Conservation (phyloP, 2,329 filamentous ascomycete genomes). For the Beauveria brongniartii region DNA sequence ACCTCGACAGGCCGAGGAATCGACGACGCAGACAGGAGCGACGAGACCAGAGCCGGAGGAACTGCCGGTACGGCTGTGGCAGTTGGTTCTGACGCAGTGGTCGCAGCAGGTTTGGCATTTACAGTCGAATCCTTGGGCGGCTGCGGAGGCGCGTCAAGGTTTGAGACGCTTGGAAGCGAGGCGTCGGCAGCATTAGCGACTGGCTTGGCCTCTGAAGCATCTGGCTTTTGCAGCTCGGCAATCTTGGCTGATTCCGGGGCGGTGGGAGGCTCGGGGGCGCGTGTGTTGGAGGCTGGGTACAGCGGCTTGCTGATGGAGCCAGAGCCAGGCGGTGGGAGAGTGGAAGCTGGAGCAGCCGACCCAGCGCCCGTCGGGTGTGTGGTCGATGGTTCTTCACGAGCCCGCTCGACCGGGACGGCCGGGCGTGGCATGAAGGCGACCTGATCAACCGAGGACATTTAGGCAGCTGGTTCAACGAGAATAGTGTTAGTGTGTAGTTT, state of each 20-base stretch:
- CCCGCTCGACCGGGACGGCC: background rate
- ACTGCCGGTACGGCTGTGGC: background rate
- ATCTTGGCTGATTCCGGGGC: background rate
- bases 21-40: background rate
- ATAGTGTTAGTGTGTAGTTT: background rate
- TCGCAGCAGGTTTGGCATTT: background rate
- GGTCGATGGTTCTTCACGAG: background rate
- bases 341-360: background rate
- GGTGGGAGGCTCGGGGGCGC: background rate
- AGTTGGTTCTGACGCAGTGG: background rate
- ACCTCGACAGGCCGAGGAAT: slow-evolving; percentile 28
- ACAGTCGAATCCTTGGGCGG: background rate
- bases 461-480: background rate
- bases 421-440: background rate
- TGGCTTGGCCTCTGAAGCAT: background rate
- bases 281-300: background rate
- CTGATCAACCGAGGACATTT: slow-evolving; percentile 6
- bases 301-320: background rate
- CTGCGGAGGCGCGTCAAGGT: slow-evolving; percentile 2
- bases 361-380: background rate
- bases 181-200: background rate
- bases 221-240: background rate
- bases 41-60: background rate
- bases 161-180: background rate
- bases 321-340: background rate